Base-by-base conservation (phyloP, 768 basidiomycete species). In the Pulveroboletus sp. region DNA sequence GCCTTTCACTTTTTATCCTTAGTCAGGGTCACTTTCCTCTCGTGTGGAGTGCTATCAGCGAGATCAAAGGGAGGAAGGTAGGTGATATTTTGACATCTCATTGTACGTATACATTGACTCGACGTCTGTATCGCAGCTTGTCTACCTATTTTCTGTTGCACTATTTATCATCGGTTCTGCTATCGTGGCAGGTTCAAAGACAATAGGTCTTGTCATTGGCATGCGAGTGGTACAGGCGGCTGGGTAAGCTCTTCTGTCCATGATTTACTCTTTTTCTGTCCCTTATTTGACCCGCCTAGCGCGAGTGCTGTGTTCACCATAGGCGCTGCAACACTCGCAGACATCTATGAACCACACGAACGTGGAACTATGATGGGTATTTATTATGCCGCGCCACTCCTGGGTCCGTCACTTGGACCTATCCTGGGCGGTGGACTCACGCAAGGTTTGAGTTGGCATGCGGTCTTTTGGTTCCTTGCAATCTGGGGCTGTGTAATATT, bases 381-480 rank as follows among this genome's bases (percentile, higher is more conserved):
- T 16, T 92, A 83, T 65, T 92, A 90, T 57, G 78, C 82, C 11
- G 84, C 90, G 3, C 89, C 90, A 0, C 75, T 92, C 4, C 75
- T 93, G 3, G 90, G 89, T 0, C 82, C 84, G 2, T 73, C 79
- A 1, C 52, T 87, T 2, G 87, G 87, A 0, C 81, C 86, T 2
- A 76, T 91, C 25, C 58, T 90, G 27, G 89, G 89, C 5, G 87
- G 90, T 2, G 78, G 68, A 0, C 71, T 91, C 4, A 83, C 88
- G 0, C 75, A 83, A 46, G 78, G 72, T 0, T 81, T 85, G 61
- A 73, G 69, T 49, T 95, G 94, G 94, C 79, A 91, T 29, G 82
- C 85, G 0, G 80, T 87, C 1, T 92, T 95, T 67, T 94, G 88
- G 81, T 91, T 94, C 63, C 73, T 94, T 29, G 73, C 78, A 2